Base-by-base conservation (phyloP, 2,329 filamentous ascomycete genomes). In the Ascochyta pisi region DNA sequence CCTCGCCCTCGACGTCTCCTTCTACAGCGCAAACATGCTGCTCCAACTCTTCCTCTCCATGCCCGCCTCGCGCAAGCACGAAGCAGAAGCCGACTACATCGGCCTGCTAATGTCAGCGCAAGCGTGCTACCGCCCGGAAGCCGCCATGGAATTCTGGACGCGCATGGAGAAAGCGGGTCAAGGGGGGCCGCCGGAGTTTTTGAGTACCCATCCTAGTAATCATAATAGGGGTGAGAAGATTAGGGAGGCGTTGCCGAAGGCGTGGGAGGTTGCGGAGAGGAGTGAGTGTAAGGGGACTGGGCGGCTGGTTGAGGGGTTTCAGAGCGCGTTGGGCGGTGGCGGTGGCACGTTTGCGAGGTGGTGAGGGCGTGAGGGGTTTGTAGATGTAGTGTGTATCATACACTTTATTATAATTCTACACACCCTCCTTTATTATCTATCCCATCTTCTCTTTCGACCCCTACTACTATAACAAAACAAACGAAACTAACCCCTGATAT, bases 101-200 rank as follows among this genome's bases (percentile, higher is more conserved):
- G 90, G 90, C 0, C 75, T 93, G 31, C 86, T 93, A 83, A 89
- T 93, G 83, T 93, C 93, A 89, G 86, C 89, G 0, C 85, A 91
- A 76, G 88, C 87, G 24, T 93, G 90, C 76, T 93, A 89, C 70
- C 82, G 91, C 58, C 90, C 90, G 1, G 76, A 81, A 12, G 84
- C 86, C 57, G 89, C 90, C 0, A 78, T 89, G 39, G 79, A 78
- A 0, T 85, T 93, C 56, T 84, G 82, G 82, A 66, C 71, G 23
- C 77, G 86, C 45, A 90, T 91, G 86, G 85, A 89, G 60, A 70
- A 73, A 35, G 70, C 76, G 12, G 79, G 79, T 24, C 74, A 82
- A 41, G 66, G 69, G 5, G 81, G 83, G 52, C 80, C 84, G 31
- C 89, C 89, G 1, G 87, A 92, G 74, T 88, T 90, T 78, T 76